phyloP scores from a whole-genome alignment of 352 stramenopile species.

The Globisporangium canariense region DNA sequence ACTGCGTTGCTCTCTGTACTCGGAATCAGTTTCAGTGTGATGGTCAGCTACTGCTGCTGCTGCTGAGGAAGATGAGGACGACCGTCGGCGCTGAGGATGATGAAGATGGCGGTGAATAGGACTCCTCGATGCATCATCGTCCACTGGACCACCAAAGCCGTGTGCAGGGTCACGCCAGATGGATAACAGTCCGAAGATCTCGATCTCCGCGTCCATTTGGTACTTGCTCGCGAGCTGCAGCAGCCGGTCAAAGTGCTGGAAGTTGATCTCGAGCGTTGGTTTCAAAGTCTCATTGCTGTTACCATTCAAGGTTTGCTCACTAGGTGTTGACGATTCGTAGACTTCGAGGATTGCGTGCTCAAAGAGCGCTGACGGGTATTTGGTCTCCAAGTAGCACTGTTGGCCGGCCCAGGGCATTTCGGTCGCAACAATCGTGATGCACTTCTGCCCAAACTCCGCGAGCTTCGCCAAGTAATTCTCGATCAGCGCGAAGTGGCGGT shows the following conservation, averaged over 20 bases:
- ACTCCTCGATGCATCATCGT: conserved; percentile 20
- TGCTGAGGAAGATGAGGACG: conserved; percentile 16
- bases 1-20: background rate
- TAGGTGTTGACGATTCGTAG: conserved; percentile 30
- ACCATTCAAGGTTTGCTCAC: background rate
- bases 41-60: conserved; percentile 4
- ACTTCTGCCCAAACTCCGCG: conserved; percentile 68
- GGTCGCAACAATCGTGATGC: conserved; percentile 62
- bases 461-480: conserved; percentile 59
- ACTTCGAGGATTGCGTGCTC: conserved; percentile 66
- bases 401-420: conserved; percentile 79
- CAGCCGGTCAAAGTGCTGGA: conserved; percentile 68
- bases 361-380: conserved; percentile 64
- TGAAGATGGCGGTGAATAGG: background rate
- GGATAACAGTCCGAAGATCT: conserved; percentile 70
- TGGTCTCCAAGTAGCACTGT: conserved; percentile 69
- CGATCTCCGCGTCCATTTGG: conserved; percentile 62
- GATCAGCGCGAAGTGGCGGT: conserved; percentile 65
- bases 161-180: conserved; percentile 59
- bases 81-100: background rate
- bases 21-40: background rate
- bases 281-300: conserved; percentile 4
- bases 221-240: conserved; percentile 43
- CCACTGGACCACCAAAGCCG: conserved; percentile 56
- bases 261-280: conserved; percentile 42